Base-by-base conservation (phyloP, 1,139 yeast species). In the Suhomyces yuchorum region DNA sequence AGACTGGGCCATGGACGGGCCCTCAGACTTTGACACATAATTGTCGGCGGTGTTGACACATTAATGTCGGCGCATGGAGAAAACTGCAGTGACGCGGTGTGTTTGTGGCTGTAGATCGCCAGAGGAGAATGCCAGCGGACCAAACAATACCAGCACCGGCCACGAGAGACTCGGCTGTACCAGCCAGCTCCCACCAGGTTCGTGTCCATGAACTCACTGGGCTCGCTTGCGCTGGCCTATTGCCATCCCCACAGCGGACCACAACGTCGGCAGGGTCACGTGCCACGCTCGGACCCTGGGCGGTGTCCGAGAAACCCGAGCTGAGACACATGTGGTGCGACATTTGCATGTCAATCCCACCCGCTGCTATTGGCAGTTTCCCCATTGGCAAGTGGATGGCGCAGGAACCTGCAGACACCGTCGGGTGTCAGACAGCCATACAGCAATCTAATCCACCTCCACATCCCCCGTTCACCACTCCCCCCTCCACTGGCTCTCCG, bases 221-320 rank as follows among this genome's bases (percentile, higher is more conserved):
- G n/a, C n/a, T n/a, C n/a, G n/a, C n/a, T n/a, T n/a, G n/a, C n/a
- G n/a, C n/a, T n/a, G n/a, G n/a, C n/a, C n/a, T n/a, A n/a, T n/a
- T n/a, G n/a, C n/a, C n/a, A n/a, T n/a, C n/a, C n/a, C n/a, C n/a
- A n/a, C n/a, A n/a, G n/a, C n/a, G n/a, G n/a, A n/a, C n/a, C n/a
- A n/a, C n/a, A n/a, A n/a, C n/a, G n/a, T n/a, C n/a, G n/a, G n/a
- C n/a, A n/a, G n/a, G n/a, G n/a, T n/a, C n/a, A n/a, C n/a, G n/a
- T n/a, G n/a, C n/a, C n/a, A n/a, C n/a, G n/a, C n/a, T n/a, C 30
- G 30, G 30, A 26, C 30, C 30, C 14, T 26, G n/a, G 30, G n/a
- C n/a, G 6, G 14, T 26, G 30, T 35, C 40, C 40, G 40, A 37
- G 32, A 22, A 24, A 23, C 19, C 40, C 40, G 40, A 23, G 38